These are phyloP conservation scores for Rugonectria rugulosa DNA, from an alignment of 2,329 filamentous ascomycete species.

Conservation along the genomic window DNA sequence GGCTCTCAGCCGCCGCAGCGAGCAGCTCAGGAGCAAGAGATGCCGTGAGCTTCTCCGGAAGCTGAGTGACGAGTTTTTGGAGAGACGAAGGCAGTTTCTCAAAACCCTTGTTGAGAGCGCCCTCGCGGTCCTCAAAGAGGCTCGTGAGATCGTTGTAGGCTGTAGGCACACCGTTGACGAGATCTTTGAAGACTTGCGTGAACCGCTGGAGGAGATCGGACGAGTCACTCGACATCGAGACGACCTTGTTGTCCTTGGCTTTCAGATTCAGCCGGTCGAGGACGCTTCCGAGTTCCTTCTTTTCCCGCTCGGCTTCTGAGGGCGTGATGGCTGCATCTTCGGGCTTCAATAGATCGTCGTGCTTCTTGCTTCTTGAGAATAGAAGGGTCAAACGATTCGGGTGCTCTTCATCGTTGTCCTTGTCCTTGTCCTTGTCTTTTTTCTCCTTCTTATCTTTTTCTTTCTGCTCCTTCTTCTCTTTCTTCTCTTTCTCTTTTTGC, in stretches of 20 bases:
- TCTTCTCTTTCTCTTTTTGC: slow-evolving; percentile 44
- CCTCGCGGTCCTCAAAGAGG: slow-evolving; percentile 68
- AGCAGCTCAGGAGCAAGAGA: slow-evolving; percentile 82
- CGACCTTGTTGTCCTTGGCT: slow-evolving; percentile 84
- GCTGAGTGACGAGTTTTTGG: slow-evolving; percentile 83
- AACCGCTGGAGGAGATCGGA: slow-evolving; percentile 84
- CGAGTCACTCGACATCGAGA: slow-evolving; percentile 84
- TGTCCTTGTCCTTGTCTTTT: slow-evolving; percentile 40
- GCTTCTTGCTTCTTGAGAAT: slow-evolving; percentile 50
- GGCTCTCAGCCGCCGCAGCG: slow-evolving; percentile 79
- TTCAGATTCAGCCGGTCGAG: slow-evolving; percentile 86
- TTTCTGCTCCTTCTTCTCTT: slow-evolving; percentile 46
- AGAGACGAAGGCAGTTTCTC: slow-evolving; percentile 78
- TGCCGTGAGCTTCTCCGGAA: slow-evolving; percentile 82
- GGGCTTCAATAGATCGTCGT: slow-evolving; percentile 45
- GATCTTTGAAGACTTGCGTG: slow-evolving; percentile 89
- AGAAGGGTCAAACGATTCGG: slow-evolving; percentile 46
- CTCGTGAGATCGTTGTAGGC: slow-evolving; percentile 85
- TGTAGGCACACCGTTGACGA: slow-evolving; percentile 90
- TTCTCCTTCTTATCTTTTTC: slow-evolving; percentile 43
- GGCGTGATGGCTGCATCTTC: slow-evolving; percentile 50
- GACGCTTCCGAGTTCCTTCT: slow-evolving; percentile 78
- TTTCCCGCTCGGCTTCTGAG: slow-evolving; percentile 57
- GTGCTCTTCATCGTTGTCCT: slow-evolving; percentile 43
- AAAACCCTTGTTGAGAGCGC: slow-evolving; percentile 65